Conservation (phyloP, 2,329 filamentous ascomycete genomes). For the Fulvia fulva region DNA sequence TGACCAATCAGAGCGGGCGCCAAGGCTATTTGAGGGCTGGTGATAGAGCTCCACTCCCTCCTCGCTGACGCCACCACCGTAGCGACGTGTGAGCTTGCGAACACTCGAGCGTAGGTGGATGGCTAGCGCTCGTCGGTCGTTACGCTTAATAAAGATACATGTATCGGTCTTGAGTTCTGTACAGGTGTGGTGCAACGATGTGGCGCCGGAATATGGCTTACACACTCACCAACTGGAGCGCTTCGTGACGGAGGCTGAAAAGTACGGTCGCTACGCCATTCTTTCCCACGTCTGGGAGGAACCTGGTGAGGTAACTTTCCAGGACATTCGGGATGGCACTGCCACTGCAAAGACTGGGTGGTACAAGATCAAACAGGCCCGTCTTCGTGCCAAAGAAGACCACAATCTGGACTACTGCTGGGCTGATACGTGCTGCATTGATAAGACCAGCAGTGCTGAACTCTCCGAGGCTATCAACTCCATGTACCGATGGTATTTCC, state of each 20-base stretch:
- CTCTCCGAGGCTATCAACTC: too few species aligned
- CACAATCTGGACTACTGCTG: constrained; percentile 32
- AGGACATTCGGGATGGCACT: constrained; percentile 15
- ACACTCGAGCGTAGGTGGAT: too few species aligned
- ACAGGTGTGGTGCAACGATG: too few species aligned
- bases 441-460: constrained; percentile 36
- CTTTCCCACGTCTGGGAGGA: constrained; percentile 26
- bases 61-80: too few species aligned
- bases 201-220: constrained; percentile 18
- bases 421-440: constrained; percentile 41
- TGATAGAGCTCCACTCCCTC: too few species aligned
- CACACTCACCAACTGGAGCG: constrained; percentile 12
- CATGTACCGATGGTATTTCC: constrained; percentile 35
- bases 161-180: too few species aligned
- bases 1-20: too few species aligned
- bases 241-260: constrained; percentile 17
- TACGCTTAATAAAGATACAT: too few species aligned
- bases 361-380: constrained; percentile 21
- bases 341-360: constrained; percentile 17
- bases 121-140: too few species aligned
- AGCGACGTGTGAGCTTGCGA: too few species aligned
- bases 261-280: constrained; percentile 24
- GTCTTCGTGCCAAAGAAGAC: constrained; percentile 23
- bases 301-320: constrained; percentile 20
- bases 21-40: too few species aligned